Evolutionary conservation across 2,329 filamentous ascomycete species (phyloP).

Genomic region (Pestalotiopsis sp.): DNA sequence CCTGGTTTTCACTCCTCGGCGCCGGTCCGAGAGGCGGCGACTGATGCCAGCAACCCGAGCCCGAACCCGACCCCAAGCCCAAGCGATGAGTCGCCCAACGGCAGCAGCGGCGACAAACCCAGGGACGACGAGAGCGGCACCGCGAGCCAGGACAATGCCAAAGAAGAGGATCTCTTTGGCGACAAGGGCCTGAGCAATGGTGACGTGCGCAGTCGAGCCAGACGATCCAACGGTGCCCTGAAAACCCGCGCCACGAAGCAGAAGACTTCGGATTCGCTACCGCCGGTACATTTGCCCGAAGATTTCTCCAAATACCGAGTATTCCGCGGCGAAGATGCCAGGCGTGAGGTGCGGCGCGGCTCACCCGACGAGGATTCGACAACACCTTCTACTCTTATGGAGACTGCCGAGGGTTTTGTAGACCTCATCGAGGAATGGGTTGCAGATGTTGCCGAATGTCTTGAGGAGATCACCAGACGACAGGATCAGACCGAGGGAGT

Average conservation of each 20-base stretch:
- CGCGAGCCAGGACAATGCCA: slow-evolving; percentile 13
- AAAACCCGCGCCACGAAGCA: slow-evolving; percentile 25
- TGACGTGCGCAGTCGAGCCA: slow-evolving; percentile 28
- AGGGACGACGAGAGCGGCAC: slow-evolving; percentile 12
- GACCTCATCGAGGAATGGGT: too few species aligned
- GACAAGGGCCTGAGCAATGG: slow-evolving; percentile 22
- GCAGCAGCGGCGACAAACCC: slow-evolving; percentile 25
- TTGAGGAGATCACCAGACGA: too few species aligned
- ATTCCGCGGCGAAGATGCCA: slow-evolving; percentile 35
- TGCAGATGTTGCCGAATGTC: too few species aligned
- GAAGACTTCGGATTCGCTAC: slow-evolving; percentile 43
- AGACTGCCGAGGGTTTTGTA: too few species aligned
- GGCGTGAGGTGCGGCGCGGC: not conserved
- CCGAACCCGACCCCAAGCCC: not conserved
- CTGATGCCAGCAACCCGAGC: slow-evolving; percentile 16
- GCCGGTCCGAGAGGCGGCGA: slow-evolving; percentile 18
- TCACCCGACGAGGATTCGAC: not conserved
- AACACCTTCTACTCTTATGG: too few species aligned
- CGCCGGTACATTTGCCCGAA: slow-evolving; percentile 56
- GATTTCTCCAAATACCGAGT: slow-evolving; percentile 60
- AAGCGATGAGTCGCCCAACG: slow-evolving; percentile 20
- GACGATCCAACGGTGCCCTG: slow-evolving; percentile 19
- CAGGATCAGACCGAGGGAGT: too few species aligned
- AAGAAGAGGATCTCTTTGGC: slow-evolving; percentile 24
- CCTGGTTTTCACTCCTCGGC: slow-evolving; percentile 27